Percentiles rank a stretch among this genome's conserved stretches.
Conservation (phyloP, 306 rosid species). For the Psophocarpus tetragonolobus region DNA sequence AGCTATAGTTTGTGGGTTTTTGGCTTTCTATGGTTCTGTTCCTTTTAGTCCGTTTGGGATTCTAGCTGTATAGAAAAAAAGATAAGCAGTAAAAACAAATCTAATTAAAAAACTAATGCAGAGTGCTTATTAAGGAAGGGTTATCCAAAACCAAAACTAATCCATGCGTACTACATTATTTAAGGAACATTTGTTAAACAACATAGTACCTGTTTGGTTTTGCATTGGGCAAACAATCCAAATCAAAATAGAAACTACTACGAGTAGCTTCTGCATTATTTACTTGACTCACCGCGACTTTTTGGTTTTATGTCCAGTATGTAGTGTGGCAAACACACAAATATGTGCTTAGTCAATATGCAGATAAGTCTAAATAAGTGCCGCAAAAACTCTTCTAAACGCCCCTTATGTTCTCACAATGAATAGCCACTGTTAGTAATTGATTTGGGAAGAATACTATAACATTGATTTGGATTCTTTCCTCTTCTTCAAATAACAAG, state of each 20-base stretch:
- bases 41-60: neutral
- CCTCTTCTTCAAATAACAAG: neutral
- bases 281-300: neutral
- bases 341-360: neutral
- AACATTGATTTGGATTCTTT: neutral
- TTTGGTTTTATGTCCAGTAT: neutral
- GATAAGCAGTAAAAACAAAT: neutral
- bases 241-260: neutral
- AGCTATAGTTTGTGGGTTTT: neutral
- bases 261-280: neutral
- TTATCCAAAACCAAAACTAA: neutral
- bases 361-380: neutral
- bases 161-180: neutral
- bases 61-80: neutral
- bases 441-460: neutral
- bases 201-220: no score
- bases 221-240: neutral
- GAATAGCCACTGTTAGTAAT: neutral
- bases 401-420: neutral
- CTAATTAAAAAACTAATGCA: slow-evolving; percentile 3
- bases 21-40: neutral
- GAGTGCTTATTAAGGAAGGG: neutral
- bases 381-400: neutral
- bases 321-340: neutral
- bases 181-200: no score